These are phyloP conservation scores for Cladorrhinum sp. DNA, from an alignment of 2,329 filamentous ascomycete species.

Conservation along the genomic window DNA sequence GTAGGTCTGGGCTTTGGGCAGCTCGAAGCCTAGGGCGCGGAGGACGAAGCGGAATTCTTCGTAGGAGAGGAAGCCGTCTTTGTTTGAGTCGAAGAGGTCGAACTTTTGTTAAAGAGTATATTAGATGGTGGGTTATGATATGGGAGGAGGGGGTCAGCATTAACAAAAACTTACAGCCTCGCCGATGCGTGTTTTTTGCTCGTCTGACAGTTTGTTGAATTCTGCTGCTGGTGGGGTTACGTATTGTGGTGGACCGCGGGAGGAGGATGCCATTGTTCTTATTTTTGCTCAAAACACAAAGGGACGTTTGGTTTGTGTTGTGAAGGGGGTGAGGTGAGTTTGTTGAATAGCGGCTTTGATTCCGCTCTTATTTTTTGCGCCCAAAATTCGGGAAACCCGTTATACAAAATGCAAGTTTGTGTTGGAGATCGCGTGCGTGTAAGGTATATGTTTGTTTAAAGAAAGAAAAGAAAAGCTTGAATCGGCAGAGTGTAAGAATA, in stretches of 20 bases:
- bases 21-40: constrained; percentile 90
- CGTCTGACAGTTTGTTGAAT: constrained; percentile 63
- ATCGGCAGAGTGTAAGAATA: neutral
- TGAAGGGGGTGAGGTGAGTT: too few relatives aligned
- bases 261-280: constrained; percentile 23
- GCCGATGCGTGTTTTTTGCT: constrained; percentile 89
- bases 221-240: constrained; percentile 35
- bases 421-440: too few relatives aligned
- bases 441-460: too few relatives aligned
- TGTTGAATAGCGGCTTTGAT: too few relatives aligned
- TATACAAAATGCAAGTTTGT: too few relatives aligned
- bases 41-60: constrained; percentile 97
- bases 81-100: constrained; percentile 93
- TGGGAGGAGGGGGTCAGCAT: neutral
- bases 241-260: constrained; percentile 28
- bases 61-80: constrained; percentile 91
- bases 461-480: too few relatives aligned
- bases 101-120: constrained; percentile 55
- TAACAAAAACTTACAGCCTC: constrained; percentile 68
- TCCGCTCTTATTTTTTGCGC: neutral
- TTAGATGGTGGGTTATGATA: constrained; percentile 13
- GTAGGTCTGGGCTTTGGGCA: constrained; percentile 82
- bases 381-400: neutral
- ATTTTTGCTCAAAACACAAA: neutral
- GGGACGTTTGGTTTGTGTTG: too few relatives aligned